phyloP scores from a whole-genome alignment of 2,329 filamentous ascomycete species.

The Raffaelea albimanens region DNA sequence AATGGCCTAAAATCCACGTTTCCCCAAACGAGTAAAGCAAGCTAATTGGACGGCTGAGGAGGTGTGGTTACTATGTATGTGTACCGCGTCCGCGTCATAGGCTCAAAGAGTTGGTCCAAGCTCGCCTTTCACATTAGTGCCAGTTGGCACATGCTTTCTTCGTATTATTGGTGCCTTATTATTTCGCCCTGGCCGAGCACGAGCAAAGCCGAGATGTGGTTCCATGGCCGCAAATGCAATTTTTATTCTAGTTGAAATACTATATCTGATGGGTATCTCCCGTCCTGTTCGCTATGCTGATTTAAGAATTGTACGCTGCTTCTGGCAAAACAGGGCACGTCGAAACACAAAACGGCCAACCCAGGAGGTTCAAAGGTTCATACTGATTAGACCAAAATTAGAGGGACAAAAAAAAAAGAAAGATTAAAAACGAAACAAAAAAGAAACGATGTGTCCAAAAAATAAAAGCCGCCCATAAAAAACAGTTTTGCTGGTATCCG shows the following conservation, averaged over 20 bases:
- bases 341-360: too few species aligned
- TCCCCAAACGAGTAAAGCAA: constrained; percentile 11
- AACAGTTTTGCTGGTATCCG: too few species aligned
- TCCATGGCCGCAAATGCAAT: background rate
- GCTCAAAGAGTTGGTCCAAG: constrained; percentile 16
- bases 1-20: constrained; percentile 16
- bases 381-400: background rate
- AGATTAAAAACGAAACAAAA: background rate
- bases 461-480: too few species aligned
- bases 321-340: constrained; percentile 3
- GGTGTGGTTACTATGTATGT: background rate
- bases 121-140: constrained; percentile 10
- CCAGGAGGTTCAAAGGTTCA: background rate
- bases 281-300: constrained; percentile 1
- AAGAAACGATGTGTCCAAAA: too few species aligned
- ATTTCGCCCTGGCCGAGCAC: too few species aligned
- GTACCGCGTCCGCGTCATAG: constrained; percentile 4
- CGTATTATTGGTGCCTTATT: too few species aligned
- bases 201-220: too few species aligned
- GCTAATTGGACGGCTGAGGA: constrained; percentile 1
- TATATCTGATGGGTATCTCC: constrained; percentile 2
- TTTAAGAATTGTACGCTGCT: background rate
- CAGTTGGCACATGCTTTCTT: too few species aligned
- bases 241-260: background rate
- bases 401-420: background rate